Conservation (phyloP, 208 protist species). For the Acanthamoeba royreba region DNA sequence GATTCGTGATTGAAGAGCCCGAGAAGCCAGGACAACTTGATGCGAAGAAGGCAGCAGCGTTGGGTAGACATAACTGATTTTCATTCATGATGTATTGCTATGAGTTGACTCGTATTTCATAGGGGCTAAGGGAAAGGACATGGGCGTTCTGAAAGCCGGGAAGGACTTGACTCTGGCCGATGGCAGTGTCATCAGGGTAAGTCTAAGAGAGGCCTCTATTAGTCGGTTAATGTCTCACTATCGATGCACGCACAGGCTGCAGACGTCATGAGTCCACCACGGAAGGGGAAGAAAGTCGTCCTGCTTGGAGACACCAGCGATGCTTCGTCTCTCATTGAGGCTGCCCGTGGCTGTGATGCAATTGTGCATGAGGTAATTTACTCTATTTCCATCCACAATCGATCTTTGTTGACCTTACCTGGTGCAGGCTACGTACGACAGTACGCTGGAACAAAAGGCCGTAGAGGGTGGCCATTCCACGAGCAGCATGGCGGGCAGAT, state of each 20-base stretch:
- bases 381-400: background rate
- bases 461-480: slow-evolving; percentile 56
- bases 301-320: slow-evolving; percentile 64
- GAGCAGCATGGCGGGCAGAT: slow-evolving; percentile 41
- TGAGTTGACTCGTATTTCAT: background rate
- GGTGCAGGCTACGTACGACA: slow-evolving; percentile 4
- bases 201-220: background rate
- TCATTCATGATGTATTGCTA: background rate
- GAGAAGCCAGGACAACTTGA: slow-evolving; percentile 59
- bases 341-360: slow-evolving; percentile 49
- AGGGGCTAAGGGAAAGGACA: slow-evolving; percentile 52
- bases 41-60: background rate
- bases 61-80: background rate
- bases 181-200: slow-evolving; percentile 42
- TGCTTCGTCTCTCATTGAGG: slow-evolving; percentile 39
- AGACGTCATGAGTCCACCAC: slow-evolving; percentile 35
- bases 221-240: background rate
- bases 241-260: background rate
- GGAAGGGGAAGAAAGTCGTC: slow-evolving; percentile 55
- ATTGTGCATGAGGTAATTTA: slow-evolving; percentile 57
- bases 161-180: slow-evolving; percentile 47
- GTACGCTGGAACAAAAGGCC: background rate
- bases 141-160: slow-evolving; percentile 52
- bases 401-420: background rate
- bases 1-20: slow-evolving; percentile 57